Conservation (phyloP, 2,329 filamentous ascomycete species). For the Rugonectria rugulosa region DNA sequence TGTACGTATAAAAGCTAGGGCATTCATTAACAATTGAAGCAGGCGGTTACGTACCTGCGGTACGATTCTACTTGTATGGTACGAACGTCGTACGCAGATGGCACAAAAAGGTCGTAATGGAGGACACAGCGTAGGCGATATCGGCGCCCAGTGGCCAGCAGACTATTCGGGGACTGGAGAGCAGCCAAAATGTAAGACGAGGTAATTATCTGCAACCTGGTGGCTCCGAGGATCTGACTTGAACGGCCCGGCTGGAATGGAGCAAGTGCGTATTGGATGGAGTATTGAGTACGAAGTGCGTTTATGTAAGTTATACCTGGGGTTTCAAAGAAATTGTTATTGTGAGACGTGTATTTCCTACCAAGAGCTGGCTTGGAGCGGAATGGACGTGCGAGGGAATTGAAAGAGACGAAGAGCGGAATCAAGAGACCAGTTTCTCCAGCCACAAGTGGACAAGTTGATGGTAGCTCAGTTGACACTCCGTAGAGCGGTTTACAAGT, state of each 20-base stretch:
- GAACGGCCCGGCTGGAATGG: background rate
- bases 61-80: too few relatives aligned
- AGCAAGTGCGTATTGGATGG: background rate
- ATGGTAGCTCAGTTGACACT: conserved; percentile 6
- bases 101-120: background rate
- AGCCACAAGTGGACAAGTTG: conserved; percentile 1
- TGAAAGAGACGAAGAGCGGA: conserved; percentile 1
- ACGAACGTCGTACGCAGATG: conserved; percentile 12
- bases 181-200: conserved; percentile 21
- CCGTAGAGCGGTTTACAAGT: background rate
- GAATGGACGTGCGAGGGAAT: conserved; percentile 10
- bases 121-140: conserved; percentile 7
- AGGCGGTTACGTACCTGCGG: too few relatives aligned
- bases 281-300: background rate
- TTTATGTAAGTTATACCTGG: conserved; percentile 9
- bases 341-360: conserved; percentile 3
- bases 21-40: too few relatives aligned
- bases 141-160: conserved; percentile 10
- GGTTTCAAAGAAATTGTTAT: conserved; percentile 8
- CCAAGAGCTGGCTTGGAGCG: too few relatives aligned
- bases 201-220: conserved; percentile 17
- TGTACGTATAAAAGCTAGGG: background rate
- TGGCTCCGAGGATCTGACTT: conserved; percentile 15
- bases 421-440: conserved; percentile 6
- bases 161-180: conserved; percentile 5